These are phyloP conservation scores for Sanghuangporus weigelae DNA, from an alignment of 1,284 basidiomycete genomes.

Conservation along the genomic window DNA sequence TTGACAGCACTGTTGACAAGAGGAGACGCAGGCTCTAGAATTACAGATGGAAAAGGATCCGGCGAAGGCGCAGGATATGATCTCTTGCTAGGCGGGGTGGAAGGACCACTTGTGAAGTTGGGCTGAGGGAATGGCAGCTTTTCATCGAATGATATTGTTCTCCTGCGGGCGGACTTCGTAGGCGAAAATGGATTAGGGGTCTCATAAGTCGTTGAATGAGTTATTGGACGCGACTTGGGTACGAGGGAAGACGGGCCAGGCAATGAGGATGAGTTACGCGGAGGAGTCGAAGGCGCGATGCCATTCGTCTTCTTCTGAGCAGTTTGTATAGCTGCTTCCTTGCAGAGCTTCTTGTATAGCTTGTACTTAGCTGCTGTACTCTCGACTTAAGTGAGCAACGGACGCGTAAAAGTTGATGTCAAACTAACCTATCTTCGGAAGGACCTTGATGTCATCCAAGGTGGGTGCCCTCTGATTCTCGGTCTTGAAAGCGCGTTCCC, in stretches of 20 bases:
- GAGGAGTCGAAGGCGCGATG: conserved; percentile 30
- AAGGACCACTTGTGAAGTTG: conserved; percentile 38
- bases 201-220: conserved; percentile 44
- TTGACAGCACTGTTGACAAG: conserved; percentile 34
- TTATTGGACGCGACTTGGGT: conserved; percentile 39
- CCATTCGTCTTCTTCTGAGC: neutral
- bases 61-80: conserved; percentile 30
- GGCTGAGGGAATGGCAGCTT: neutral
- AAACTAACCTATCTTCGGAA: conserved; percentile 62
- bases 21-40: conserved; percentile 22
- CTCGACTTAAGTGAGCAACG: conserved; percentile 22
- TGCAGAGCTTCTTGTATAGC: conserved; percentile 74
- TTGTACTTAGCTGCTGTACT: conserved; percentile 73
- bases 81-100: conserved; percentile 49
- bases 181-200: conserved; percentile 77
- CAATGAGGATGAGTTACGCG: conserved; percentile 29
- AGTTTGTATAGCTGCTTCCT: conserved; percentile 29
- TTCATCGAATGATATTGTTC: conserved; percentile 16
- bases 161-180: conserved; percentile 46
- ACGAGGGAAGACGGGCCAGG: conserved; percentile 34
- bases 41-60: conserved; percentile 33
- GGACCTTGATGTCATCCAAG: conserved; percentile 72
- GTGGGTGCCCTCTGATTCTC: conserved; percentile 59
- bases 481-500: conserved; percentile 74
- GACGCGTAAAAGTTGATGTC: conserved; percentile 19